phyloP scores from a whole-genome alignment of 2,329 filamentous ascomycete genomes.

The Aspergillus spinulosporus region DNA sequence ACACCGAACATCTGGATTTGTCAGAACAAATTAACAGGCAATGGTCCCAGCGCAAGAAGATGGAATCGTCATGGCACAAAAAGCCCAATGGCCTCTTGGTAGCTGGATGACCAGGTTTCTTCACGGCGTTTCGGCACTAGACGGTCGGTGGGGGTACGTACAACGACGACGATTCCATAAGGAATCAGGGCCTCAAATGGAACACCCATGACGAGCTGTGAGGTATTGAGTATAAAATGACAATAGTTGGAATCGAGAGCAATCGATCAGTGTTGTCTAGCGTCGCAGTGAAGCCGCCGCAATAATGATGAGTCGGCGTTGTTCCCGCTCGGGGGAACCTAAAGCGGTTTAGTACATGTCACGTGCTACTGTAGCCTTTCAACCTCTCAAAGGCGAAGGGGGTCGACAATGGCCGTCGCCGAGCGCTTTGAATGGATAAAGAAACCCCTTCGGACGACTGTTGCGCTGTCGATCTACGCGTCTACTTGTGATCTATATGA shows the following conservation, averaged over 20 bases:
- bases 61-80: not conserved
- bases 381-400: slow-evolving; percentile 40
- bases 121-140: not conserved
- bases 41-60: not conserved
- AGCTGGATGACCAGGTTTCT: not conserved
- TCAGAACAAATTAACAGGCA: slow-evolving; percentile 16
- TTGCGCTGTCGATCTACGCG: slow-evolving; percentile 30
- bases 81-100: not conserved
- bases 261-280: slow-evolving; percentile 14
- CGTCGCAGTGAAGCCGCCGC: slow-evolving; percentile 20
- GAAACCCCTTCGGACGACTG: slow-evolving; percentile 22
- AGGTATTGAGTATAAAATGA: slow-evolving; percentile 4
- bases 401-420: slow-evolving; percentile 30
- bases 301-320: slow-evolving; percentile 18
- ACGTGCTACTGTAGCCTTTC: slow-evolving; percentile 31
- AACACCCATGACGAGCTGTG: slow-evolving; percentile 56
- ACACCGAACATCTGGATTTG: slow-evolving; percentile 59
- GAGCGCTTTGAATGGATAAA: slow-evolving; percentile 34
- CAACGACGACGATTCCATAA: slow-evolving; percentile 63
- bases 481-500: slow-evolving; percentile 16
- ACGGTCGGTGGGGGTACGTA: slow-evolving; percentile 43
- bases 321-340: slow-evolving; percentile 28
- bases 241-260: slow-evolving; percentile 14
- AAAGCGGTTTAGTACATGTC: slow-evolving; percentile 32
- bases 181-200: slow-evolving; percentile 66